Conservation (phyloP, 768 basidiomycete species). For the Hypholoma sublateritium region DNA sequence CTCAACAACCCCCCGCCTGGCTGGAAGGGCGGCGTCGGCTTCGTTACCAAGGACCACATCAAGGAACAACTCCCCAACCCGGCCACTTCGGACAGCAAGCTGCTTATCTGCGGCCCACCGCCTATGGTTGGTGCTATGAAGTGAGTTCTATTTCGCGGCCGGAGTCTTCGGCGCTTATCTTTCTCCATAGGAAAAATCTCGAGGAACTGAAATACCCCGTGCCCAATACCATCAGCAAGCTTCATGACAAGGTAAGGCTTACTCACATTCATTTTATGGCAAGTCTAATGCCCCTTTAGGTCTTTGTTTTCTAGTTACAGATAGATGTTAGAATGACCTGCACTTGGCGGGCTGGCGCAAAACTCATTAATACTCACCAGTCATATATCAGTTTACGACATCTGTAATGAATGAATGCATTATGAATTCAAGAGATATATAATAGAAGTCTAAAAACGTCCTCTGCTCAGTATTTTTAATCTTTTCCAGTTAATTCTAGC, state of each 20-base stretch:
- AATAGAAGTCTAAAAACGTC: no score
- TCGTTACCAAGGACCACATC: conserved; percentile 92
- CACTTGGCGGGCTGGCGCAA: neutral
- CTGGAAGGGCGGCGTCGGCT: conserved; percentile 91
- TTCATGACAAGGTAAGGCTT: conserved; percentile 72
- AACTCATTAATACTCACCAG: neutral
- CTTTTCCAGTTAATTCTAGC: no score
- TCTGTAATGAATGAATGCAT: neutral
- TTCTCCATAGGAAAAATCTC: conserved; percentile 72
- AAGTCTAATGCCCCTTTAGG: conserved; percentile 25
- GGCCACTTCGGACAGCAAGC: conserved; percentile 65
- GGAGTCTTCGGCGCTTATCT: conserved; percentile 9
- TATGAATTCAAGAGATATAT: no score
- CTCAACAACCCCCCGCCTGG: conserved; percentile 89
- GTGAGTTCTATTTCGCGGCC: conserved; percentile 26
- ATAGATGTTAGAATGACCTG: neutral
- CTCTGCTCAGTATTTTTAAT: no score
- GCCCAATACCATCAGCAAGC: conserved; percentile 90
- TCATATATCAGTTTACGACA: conserved; percentile 2
- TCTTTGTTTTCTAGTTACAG: conserved; percentile 49
- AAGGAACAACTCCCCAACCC: conserved; percentile 73
- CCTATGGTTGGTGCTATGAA: conserved; percentile 57
- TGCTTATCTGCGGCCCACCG: conserved; percentile 82
- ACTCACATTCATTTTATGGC: conserved; percentile 1
- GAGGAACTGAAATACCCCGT: conserved; percentile 85